These are phyloP conservation scores for Alternaria sp. DNA, from an alignment of 2,329 filamentous ascomycete genomes.

Conservation along the genomic window DNA sequence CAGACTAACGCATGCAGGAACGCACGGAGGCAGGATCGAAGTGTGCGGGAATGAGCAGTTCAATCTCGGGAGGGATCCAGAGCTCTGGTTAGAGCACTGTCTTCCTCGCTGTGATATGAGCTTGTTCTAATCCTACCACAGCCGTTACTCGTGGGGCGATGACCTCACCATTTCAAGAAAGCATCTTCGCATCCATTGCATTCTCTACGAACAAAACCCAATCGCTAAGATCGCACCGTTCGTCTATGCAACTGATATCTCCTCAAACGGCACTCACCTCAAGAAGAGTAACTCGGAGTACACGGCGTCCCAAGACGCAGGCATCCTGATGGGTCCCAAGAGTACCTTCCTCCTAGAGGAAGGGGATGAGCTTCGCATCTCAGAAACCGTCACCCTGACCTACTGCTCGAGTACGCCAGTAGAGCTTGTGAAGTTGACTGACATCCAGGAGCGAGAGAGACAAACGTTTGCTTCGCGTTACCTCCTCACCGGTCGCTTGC, in stretches of 20 bases:
- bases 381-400: constrained; percentile 31
- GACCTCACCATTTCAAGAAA: constrained; percentile 51
- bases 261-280: constrained; percentile 52
- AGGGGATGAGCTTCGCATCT: constrained; percentile 51
- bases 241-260: constrained; percentile 56
- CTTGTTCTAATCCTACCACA: constrained; percentile 27
- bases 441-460: constrained; percentile 41
- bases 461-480: constrained; percentile 58
- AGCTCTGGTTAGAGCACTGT: constrained; percentile 38
- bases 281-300: constrained; percentile 34
- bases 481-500: constrained; percentile 55
- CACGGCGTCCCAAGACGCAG: constrained; percentile 28
- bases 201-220: constrained; percentile 53
- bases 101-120: not conserved
- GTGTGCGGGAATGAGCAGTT: constrained; percentile 47
- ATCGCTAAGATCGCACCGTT: constrained; percentile 50
- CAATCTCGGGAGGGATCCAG: constrained; percentile 41
- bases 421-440: constrained; percentile 21
- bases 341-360: constrained; percentile 53
- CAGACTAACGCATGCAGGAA: constrained; percentile 34
- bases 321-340: constrained; percentile 40
- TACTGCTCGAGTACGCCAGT: constrained; percentile 25
- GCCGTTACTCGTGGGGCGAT: constrained; percentile 41
- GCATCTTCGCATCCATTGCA: constrained; percentile 56
- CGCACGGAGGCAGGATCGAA: constrained; percentile 30